A percentile compares a stretch with the other conserved stretches of the same genome.
These are phyloP conservation scores for Lepidopterella palustris DNA, from an alignment of 495 filamentous ascomycete genomes.

Conservation along the genomic window DNA sequence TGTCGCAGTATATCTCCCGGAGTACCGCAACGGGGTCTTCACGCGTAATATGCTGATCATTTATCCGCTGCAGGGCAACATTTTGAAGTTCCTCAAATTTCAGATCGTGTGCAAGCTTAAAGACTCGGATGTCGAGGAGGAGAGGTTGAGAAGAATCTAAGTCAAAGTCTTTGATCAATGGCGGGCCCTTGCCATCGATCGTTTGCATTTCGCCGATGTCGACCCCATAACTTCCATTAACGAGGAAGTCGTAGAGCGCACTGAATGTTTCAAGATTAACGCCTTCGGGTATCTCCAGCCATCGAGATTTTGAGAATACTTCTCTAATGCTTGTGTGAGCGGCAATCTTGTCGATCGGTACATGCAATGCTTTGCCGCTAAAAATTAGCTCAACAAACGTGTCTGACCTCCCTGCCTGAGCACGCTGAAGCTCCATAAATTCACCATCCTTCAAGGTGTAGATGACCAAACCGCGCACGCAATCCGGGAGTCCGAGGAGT, in stretches of 20 bases:
- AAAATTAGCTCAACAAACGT: conserved; percentile 20
- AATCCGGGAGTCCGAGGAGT: conserved; percentile 12
- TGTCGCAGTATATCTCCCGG: conserved; percentile 9
- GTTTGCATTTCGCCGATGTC: not conserved
- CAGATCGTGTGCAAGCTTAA: conserved; percentile 11
- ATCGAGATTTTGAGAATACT: conserved; percentile 8
- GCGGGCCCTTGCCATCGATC: conserved; percentile 10
- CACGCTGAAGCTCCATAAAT: conserved; percentile 16
- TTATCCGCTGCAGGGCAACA: conserved; percentile 13
- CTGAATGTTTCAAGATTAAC: conserved; percentile 13
- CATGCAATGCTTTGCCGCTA: conserved; percentile 3
- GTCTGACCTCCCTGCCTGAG: not conserved
- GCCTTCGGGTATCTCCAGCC: conserved; percentile 13
- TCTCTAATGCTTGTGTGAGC: conserved; percentile 1
- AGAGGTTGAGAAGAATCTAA: conserved; percentile 5
- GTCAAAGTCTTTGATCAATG: conserved; percentile 12
- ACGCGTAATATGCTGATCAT: conserved; percentile 10
- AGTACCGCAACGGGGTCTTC: conserved; percentile 24
- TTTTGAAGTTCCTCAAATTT: conserved; percentile 16
- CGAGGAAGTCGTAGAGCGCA: conserved; percentile 21
- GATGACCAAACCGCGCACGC: conserved; percentile 1
- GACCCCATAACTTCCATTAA: too few relatives aligned
- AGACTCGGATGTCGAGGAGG: conserved; percentile 11
- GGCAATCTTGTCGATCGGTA: conserved; percentile 8
- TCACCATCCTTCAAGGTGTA: conserved; percentile 8